Evolutionary conservation across 2,329 filamentous ascomycete species (phyloP).

Genomic region (Orbilia brochopaga): DNA sequence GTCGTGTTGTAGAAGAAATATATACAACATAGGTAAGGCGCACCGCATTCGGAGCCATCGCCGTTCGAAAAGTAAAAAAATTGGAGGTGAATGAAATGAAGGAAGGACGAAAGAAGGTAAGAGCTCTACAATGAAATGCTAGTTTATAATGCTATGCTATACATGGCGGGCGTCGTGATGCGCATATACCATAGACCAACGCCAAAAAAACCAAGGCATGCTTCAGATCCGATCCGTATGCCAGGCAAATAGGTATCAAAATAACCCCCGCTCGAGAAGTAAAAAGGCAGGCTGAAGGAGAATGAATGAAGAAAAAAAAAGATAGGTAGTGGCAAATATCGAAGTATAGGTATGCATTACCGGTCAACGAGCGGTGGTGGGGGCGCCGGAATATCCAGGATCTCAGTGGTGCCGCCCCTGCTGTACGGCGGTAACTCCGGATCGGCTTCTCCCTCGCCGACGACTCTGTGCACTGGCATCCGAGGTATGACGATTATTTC

Average conservation of each 20-base stretch:
- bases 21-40: background rate
- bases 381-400: constrained; percentile 31
- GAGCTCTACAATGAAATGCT: background rate
- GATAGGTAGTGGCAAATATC: constrained; percentile 8
- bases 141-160: constrained; percentile 3
- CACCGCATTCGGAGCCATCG: no score
- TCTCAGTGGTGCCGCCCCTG: constrained; percentile 25
- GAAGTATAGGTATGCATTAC: constrained; percentile 15
- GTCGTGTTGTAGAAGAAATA: background rate
- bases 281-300: constrained; percentile 4
- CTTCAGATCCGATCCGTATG: constrained; percentile 12
- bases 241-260: constrained; percentile 37
- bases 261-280: constrained; percentile 5
- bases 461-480: constrained; percentile 41
- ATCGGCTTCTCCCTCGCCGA: constrained; percentile 42
- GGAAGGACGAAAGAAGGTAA: no score
- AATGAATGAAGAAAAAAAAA: constrained; percentile 12
- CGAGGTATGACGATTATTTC: constrained; percentile 49
- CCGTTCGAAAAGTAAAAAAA: no score
- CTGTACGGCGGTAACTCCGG: constrained; percentile 45
- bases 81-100: background rate
- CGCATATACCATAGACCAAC: constrained; percentile 9
- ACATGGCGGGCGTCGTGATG: background rate
- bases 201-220: constrained; percentile 16
- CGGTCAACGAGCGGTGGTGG: constrained; percentile 19